phyloP scores from a whole-genome alignment of 2,329 filamentous ascomycete species.

The Aspergillus fijiensis region DNA sequence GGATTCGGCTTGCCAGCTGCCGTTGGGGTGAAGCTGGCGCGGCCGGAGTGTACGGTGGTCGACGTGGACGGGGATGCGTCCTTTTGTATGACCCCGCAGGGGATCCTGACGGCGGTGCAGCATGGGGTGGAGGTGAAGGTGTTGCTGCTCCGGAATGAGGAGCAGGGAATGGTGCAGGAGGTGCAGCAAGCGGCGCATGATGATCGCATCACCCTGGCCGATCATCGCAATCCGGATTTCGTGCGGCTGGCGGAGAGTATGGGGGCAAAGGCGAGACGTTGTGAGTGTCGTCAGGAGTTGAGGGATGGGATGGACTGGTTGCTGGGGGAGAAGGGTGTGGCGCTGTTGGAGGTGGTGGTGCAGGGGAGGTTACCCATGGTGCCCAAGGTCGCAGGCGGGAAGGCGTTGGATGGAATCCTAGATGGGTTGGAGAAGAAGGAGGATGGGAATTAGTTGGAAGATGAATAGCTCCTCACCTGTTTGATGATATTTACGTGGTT shows the following conservation, averaged over 20 bases:
- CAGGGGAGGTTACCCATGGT: neutral
- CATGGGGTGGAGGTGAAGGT: neutral
- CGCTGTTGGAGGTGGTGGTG: neutral
- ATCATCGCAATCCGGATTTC: neutral
- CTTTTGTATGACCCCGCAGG: conserved; percentile 57
- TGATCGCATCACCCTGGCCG: too few relatives aligned
- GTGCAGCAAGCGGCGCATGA: too few relatives aligned
- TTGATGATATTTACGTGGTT: too few relatives aligned
- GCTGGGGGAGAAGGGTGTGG: neutral
- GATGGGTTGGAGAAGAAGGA: neutral
- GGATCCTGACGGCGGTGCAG: neutral
- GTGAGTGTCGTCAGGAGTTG: neutral
- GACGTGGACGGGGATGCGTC: conserved; percentile 95
- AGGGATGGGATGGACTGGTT: neutral
- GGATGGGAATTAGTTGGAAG: too few relatives aligned
- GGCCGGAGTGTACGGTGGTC: conserved; percentile 75
- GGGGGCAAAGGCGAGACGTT: neutral
- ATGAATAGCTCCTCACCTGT: too few relatives aligned
- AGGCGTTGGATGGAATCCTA: neutral
- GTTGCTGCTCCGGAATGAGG: neutral
- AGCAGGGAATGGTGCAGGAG: neutral
- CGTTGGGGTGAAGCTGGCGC: conserved; percentile 85
- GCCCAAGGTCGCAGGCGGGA: neutral
- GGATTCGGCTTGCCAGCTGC: conserved; percentile 88
- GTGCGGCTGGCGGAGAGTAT: conserved; percentile 2